Percentiles rank a stretch among this genome's conserved stretches.
Evolutionary conservation across 768 basidiomycete species (phyloP).

Genomic region (Plicaturopsis crispa): DNA sequence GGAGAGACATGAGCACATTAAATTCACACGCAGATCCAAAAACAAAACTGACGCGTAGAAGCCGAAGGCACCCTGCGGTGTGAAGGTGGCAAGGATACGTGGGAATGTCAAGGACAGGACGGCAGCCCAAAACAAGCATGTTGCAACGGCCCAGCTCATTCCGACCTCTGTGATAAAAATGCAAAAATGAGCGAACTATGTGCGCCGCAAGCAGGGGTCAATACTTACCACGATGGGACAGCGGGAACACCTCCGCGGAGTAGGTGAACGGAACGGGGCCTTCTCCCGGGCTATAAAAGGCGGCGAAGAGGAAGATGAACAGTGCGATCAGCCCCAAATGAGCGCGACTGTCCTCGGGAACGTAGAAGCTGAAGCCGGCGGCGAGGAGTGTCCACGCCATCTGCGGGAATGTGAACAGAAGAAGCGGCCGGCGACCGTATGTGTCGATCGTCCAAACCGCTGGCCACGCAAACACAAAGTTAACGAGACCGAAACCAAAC

Average conservation of each 20-base stretch:
- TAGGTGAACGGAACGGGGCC: slow-evolving; percentile 90
- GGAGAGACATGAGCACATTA: slow-evolving; percentile 36
- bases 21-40: neutral
- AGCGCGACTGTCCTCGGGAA: slow-evolving; percentile 26
- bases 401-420: slow-evolving; percentile 73
- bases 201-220: slow-evolving; percentile 16
- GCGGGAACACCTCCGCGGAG: slow-evolving; percentile 87
- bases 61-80: slow-evolving; percentile 23
- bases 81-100: slow-evolving; percentile 39
- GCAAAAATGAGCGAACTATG: slow-evolving; percentile 25
- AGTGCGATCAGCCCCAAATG: slow-evolving; percentile 33
- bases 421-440: slow-evolving; percentile 69
- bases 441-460: slow-evolving; percentile 46
- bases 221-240: slow-evolving; percentile 63
- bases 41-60: slow-evolving; percentile 13
- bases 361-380: slow-evolving; percentile 67
- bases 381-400: slow-evolving; percentile 73
- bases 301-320: slow-evolving; percentile 29
- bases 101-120: slow-evolving; percentile 57
- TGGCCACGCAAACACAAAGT: slow-evolving; percentile 60
- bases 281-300: slow-evolving; percentile 78
- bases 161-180: slow-evolving; percentile 9
- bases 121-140: slow-evolving; percentile 43
- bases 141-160: slow-evolving; percentile 50
- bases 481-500: slow-evolving; percentile 58